Base-by-base conservation (phyloP, 176 grass and related monocot genomes). In the Rhipidocladum racemiflorum region DNA sequence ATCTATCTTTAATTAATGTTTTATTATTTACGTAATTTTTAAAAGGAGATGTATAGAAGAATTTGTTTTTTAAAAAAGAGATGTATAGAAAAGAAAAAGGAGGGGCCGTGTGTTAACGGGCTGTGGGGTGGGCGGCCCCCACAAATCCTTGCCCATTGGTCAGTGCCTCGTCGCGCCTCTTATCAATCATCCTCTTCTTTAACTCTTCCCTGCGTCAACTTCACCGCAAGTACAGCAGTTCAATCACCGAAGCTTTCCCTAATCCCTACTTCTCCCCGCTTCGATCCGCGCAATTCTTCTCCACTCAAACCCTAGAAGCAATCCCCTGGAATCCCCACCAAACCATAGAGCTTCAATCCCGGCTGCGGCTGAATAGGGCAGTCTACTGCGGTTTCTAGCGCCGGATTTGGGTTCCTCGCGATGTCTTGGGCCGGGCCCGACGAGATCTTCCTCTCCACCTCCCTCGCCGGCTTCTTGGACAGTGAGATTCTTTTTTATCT, bases 361-460 rank as follows among this genome's bases (percentile, higher is more conserved):
- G 27, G 3, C 67, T 1, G 78, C 65, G n/a, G 72, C 28, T 8
- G 72, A 64, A 65, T 71, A 48, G 30, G 57, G 59, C 46, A 6
- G 48, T 7, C 57, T 18, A 1, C 56, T 29, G 29, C 65, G 10
- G 39, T 78, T 65, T 66, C 38, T 82, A 60, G 39, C 49, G 78
- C 72, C 39, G 48, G 83, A 78, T 86, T 90, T 40, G 46, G 72
- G 49, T 66, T 57, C 73, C 29, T 39, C 88, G 78, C 83, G 30
- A 86, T 86, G 88, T 90, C 88, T 39, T 90, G 78, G 83, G 78
- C 88, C 39, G 78, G 78, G n/a, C 66, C 88, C 66, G 88, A 90
- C 66, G 88, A 90, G 72, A 81, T 89, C 83, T 74, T 89, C 55
- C 88, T 89, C 56, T 89, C 88, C 36, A 89, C 88, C 64, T 89